Evolutionary conservation across 169 alveolate genomes (phyloP), one percentile per base, ranked within the genome.

Genomic region (Plasmodium fragile): DNA sequence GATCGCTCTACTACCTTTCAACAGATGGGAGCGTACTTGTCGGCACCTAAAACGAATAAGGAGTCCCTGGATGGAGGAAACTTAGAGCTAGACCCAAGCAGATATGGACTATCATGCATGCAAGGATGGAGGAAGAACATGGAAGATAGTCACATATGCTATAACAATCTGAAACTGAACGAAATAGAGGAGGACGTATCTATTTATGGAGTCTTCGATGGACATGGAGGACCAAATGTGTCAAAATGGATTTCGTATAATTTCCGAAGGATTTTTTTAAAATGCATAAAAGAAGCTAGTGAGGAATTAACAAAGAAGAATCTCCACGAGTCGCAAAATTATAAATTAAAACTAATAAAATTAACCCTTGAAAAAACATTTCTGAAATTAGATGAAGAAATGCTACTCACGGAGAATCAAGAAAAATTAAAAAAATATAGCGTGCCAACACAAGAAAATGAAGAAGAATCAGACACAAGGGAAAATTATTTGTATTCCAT

Each of bases 151-250:
- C 99, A 98, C 70, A 93, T 99, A 34, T 81, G 94, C 69, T 81
- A 82, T 72, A 90, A 72, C 81, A 90, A 90, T 72, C 53, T 90
- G 59, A 90, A 90, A 71, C 18, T 49, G 59, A 92, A 81, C 18
- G 95, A 75, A 70, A 77, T 78, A 41, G 93, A 75, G 83, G 93
- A 94, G 39, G 97, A 93, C 41, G 83, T 97, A 52, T 95, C 97
- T 8, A 59, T 98, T 22, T 98, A 98, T 92, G 99, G 99, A 36
- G 99, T 99, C 18, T 99, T 98, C 95, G 99, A 99, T 95, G 99
- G 99, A 8, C 99, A 99, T 87, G 99, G 99, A 39, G 99, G 99
- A 18, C 96, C 98, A 39, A 99, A 98, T 92, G 99, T 99, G 16
- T 97, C 99, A 45, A 81, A 96, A 71, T 98, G 98, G 97, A 99